Conservation (phyloP, 306 rosid genomes). For the Lathyrus sativus region DNA sequence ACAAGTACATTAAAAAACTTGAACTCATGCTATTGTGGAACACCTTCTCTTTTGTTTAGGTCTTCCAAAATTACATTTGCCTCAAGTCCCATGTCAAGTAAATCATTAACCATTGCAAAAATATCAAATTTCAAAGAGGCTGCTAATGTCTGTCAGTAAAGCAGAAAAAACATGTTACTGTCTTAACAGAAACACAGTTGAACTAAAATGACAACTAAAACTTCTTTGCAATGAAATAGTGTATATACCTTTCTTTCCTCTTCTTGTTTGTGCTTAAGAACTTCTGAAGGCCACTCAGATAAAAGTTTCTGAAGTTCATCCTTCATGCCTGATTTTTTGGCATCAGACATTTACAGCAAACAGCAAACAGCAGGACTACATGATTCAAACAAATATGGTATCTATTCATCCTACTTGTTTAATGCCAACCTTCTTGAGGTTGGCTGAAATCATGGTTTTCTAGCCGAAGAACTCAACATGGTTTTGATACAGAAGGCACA, state of each 20-base stretch:
- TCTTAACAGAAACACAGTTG: slow-evolving; percentile 17
- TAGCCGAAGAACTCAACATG: too few relatives aligned
- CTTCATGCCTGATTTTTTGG: slow-evolving; percentile 56
- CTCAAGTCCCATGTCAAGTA: slow-evolving; percentile 58
- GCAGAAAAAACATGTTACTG: slow-evolving; percentile 24
- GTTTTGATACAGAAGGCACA: too few relatives aligned
- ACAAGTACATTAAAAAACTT: slow-evolving; percentile 29
- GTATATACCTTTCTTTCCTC: slow-evolving; percentile 69
- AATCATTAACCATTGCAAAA: slow-evolving; percentile 51
- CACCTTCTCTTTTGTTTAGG: slow-evolving; percentile 47
- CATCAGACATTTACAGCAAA: too few relatives aligned
- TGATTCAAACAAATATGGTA: too few relatives aligned
- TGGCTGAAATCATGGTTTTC: too few relatives aligned
- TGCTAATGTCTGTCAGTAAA: slow-evolving; percentile 58
- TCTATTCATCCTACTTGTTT: too few relatives aligned
- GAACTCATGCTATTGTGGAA: slow-evolving; percentile 44
- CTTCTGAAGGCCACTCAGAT: slow-evolving; percentile 75
- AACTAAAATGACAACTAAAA: slow-evolving; percentile 24
- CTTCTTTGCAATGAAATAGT: slow-evolving; percentile 20
- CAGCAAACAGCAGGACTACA: too few relatives aligned
- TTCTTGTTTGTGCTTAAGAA: slow-evolving; percentile 61
- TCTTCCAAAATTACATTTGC: slow-evolving; percentile 57
- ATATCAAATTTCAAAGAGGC: slow-evolving; percentile 60
- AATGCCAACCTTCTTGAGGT: too few relatives aligned
- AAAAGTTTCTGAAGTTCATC: slow-evolving; percentile 70